Conservation (phyloP, 768 basidiomycete species). For the Cyclocybe cylindracea region DNA sequence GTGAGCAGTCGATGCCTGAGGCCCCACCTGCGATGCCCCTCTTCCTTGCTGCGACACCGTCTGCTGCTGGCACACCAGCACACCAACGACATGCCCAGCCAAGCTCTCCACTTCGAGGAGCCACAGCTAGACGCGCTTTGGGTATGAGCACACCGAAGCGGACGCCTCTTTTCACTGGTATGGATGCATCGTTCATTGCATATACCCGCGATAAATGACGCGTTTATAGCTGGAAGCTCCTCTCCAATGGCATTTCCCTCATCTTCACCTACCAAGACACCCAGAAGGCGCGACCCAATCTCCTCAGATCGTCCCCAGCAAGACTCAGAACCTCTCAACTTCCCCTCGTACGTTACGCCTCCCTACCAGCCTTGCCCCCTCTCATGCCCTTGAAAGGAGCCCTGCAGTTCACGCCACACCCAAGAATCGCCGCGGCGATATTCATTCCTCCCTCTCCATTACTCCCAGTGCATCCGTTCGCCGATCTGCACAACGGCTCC, state of each 20-base stretch:
- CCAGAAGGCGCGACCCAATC: constrained; percentile 34
- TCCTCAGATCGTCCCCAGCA: constrained; percentile 35
- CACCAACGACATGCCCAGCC: constrained; percentile 37
- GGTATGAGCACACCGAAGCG: constrained; percentile 58
- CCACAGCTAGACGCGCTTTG: constrained; percentile 52
- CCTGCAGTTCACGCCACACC: constrained; percentile 58
- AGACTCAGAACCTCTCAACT: constrained; percentile 70
- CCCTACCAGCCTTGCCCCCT: not conserved
- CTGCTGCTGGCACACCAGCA: constrained; percentile 50
- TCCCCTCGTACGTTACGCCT: constrained; percentile 56
- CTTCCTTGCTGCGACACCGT: constrained; percentile 57
- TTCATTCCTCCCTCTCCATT: constrained; percentile 77
- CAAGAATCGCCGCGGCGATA: constrained; percentile 82
- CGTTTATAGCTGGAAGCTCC: constrained; percentile 50
- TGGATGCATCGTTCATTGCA: constrained; percentile 17
- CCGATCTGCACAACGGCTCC: constrained; percentile 35
- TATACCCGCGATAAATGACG: constrained; percentile 7
- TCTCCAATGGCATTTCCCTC: constrained; percentile 67
- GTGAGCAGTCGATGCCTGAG: constrained; percentile 39
- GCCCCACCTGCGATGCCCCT: constrained; percentile 46
- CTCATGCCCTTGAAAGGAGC: constrained; percentile 36
- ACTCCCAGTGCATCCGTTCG: constrained; percentile 47
- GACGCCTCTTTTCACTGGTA: constrained; percentile 53
- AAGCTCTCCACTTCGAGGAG: constrained; percentile 48
- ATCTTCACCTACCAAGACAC: constrained; percentile 57